These are phyloP conservation scores for Geosmithia flava DNA, from an alignment of 2,329 filamentous ascomycete species.

Conservation along the genomic window DNA sequence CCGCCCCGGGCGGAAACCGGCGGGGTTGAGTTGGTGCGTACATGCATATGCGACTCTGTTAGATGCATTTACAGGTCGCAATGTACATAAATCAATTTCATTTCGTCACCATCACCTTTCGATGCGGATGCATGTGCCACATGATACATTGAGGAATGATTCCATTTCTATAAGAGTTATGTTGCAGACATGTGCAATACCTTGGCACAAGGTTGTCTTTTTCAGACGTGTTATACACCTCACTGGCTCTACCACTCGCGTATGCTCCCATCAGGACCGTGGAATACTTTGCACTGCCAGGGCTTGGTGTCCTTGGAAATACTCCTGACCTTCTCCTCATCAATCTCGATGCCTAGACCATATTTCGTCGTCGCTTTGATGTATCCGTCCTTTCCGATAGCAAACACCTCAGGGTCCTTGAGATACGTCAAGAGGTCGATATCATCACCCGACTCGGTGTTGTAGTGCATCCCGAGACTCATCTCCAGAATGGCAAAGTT, in stretches of 20 bases:
- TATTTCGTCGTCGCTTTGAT: conserved; percentile 46
- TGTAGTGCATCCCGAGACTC: conserved; percentile 72
- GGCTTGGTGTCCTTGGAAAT: conserved; percentile 44
- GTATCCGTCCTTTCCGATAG: conserved; percentile 49
- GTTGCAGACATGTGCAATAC: too few species aligned
- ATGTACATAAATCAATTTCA: too few species aligned
- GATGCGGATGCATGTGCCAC: too few species aligned
- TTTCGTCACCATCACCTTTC: too few species aligned
- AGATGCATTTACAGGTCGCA: too few species aligned
- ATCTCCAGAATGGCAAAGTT: conserved; percentile 71
- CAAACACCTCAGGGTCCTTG: conserved; percentile 51
- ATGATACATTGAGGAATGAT: too few species aligned
- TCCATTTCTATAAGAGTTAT: too few species aligned
- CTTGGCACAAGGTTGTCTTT: too few species aligned
- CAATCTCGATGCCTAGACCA: conserved; percentile 51
- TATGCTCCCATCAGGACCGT: conserved; percentile 53
- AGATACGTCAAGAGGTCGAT: conserved; percentile 56
- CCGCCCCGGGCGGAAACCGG: too few species aligned
- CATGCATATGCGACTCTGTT: too few species aligned
- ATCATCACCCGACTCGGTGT: conserved; percentile 31
- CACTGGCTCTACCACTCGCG: conserved; percentile 47
- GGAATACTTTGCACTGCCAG: conserved; percentile 56
- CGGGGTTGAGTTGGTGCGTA: too few species aligned
- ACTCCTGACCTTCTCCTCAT: conserved; percentile 54
- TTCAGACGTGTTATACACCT: neutral